Percentiles rank a stretch among this genome's conserved stretches.
Conservation (phyloP, 2,329 filamentous ascomycete genomes). For the Fusarium nisikadoi region DNA sequence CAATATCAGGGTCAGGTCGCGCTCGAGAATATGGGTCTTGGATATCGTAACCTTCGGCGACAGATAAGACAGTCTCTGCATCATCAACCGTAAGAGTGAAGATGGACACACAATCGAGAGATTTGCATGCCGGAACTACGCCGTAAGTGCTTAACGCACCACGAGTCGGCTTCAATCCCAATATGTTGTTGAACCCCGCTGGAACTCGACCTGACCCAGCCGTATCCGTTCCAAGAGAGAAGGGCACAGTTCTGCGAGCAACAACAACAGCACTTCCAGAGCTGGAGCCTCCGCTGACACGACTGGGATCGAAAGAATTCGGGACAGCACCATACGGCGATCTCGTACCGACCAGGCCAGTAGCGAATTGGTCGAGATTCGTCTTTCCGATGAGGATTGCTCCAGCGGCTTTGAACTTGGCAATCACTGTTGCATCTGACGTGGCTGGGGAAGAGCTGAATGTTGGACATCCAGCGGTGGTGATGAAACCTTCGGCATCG, state of each 20-base stretch:
- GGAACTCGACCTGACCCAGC: constrained; percentile 66
- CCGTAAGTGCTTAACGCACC: constrained; percentile 62
- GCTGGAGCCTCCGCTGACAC: constrained; percentile 63
- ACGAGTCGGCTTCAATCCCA: constrained; percentile 63
- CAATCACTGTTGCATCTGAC: constrained; percentile 59
- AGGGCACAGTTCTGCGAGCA: constrained; percentile 62
- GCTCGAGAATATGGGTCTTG: constrained; percentile 63
- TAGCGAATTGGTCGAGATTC: constrained; percentile 71
- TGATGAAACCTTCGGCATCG: constrained; percentile 60
- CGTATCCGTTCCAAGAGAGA: constrained; percentile 67
- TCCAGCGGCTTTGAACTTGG: constrained; percentile 61
- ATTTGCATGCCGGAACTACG: constrained; percentile 65
- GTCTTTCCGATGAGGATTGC: constrained; percentile 69
- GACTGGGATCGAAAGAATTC: constrained; percentile 58
- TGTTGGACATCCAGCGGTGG: constrained; percentile 63
- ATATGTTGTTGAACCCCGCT: constrained; percentile 63
- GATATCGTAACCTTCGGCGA: constrained; percentile 59
- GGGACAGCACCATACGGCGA: constrained; percentile 68
- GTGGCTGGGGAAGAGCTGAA: constrained; percentile 58
- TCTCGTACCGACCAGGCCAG: constrained; percentile 69
- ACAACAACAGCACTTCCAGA: constrained; percentile 68
- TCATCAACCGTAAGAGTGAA: constrained; percentile 61
- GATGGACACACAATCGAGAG: constrained; percentile 67
- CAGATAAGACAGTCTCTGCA: constrained; percentile 60
- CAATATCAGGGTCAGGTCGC: constrained; percentile 23